Conservation (phyloP, 192 early-diverging fungal genomes). For the Podila minutissima region DNA sequence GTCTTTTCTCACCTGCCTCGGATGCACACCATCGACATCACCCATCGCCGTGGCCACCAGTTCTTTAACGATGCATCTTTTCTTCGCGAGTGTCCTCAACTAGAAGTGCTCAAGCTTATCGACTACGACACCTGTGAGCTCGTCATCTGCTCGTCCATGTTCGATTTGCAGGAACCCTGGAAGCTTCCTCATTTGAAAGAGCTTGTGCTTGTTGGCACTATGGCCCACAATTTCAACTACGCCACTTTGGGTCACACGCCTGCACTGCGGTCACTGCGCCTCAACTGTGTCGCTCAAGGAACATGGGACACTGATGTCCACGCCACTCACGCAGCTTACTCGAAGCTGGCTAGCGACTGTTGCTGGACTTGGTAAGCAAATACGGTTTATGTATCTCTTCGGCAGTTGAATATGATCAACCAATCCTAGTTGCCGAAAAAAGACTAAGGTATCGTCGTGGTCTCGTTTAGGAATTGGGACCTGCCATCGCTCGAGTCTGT, state of each 20-base stretch:
- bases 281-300: conserved; percentile 3
- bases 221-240: conserved; percentile 22
- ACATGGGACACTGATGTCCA: not conserved
- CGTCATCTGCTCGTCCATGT: not conserved
- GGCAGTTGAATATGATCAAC: too few species aligned
- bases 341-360: too few species aligned
- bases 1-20: conserved; percentile 5
- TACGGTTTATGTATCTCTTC: too few species aligned
- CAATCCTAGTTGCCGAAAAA: too few species aligned
- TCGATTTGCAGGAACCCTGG: conserved; percentile 10
- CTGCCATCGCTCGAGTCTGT: conserved; percentile 9
- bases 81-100: conserved; percentile 9
- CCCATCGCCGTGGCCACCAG: not conserved
- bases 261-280: not conserved
- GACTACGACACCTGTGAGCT: not conserved
- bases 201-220: conserved; percentile 10
- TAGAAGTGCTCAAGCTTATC: conserved; percentile 4
- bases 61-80: conserved; percentile 9
- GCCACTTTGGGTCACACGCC: conserved; percentile 3
- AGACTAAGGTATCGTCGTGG: too few species aligned
- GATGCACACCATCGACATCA: conserved; percentile 12
- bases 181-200: conserved; percentile 9
- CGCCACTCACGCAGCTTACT: too few species aligned
- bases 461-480: conserved; percentile 18
- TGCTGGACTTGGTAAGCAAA: conserved; percentile 1